A percentile compares a stretch with the other conserved stretches of the same genome.
phyloP scores from a whole-genome alignment of 2,329 filamentous ascomycete genomes.

The Pyrenophora tritici-repentis region DNA sequence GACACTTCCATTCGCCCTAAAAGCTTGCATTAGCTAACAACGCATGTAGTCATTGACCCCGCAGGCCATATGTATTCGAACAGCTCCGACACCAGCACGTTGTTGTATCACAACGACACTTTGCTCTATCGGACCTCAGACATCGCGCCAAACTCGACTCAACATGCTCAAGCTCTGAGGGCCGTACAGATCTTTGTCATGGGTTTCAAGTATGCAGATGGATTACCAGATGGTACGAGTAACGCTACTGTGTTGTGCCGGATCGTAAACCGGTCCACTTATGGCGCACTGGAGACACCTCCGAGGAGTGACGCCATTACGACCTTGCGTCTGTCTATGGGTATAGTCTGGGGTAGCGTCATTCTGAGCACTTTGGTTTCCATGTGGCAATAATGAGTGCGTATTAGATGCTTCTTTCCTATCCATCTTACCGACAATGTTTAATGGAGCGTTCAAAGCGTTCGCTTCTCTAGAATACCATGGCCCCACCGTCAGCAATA shows the following conservation, averaged over 20 bases:
- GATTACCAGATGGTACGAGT: not conserved
- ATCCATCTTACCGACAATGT: not conserved
- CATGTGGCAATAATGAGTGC: not conserved
- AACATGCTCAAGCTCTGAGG: not conserved
- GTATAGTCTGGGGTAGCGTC: not conserved
- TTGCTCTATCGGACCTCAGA: not conserved
- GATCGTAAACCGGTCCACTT: not conserved
- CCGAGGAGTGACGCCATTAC: not conserved
- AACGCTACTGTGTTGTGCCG: constrained; percentile 1
- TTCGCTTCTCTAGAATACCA: constrained; percentile 32
- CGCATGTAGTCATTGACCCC: not conserved
- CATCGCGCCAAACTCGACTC: not conserved
- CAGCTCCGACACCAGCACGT: not conserved
- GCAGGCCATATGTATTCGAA: not conserved
- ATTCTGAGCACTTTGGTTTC: not conserved
- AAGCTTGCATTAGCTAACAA: not conserved
- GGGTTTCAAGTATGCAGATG: not conserved
- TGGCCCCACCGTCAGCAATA: constrained; percentile 62
- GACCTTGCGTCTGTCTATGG: not conserved
- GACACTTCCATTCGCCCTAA: not conserved
- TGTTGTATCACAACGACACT: not conserved
- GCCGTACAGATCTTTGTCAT: not conserved
- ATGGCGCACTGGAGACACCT: not conserved
- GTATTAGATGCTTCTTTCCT: not conserved
- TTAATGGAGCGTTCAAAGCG: not conserved